Conservation (phyloP, 257 asterid genomes). For the Lycium ferocissimum region DNA sequence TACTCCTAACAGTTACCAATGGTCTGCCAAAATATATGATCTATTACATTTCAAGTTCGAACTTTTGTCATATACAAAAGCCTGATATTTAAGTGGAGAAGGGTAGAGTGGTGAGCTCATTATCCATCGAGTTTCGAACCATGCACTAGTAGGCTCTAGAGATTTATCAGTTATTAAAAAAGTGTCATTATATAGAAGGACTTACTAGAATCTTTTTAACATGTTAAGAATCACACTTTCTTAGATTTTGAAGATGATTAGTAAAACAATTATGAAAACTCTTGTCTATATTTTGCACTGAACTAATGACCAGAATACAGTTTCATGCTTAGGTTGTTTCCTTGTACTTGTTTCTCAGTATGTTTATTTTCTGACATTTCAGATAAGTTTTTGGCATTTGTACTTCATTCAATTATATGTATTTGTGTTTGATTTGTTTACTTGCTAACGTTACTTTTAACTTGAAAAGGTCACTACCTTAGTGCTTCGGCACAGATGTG, state of each 20-base stretch:
- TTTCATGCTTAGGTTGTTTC: slow-evolving; percentile 8
- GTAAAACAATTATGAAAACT: not conserved
- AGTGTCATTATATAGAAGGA: not conserved
- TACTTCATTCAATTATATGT: slow-evolving; percentile 1
- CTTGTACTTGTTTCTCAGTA: not conserved
- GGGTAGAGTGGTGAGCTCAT: too few relatives aligned
- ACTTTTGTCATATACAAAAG: too few relatives aligned
- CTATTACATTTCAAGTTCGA: too few relatives aligned
- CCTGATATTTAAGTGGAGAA: too few relatives aligned
- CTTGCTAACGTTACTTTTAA: not conserved
- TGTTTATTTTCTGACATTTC: not conserved
- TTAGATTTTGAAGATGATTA: not conserved
- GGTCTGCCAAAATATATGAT: not conserved
- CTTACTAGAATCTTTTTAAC: not conserved
- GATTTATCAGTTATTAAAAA: too few relatives aligned
- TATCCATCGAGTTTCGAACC: too few relatives aligned
- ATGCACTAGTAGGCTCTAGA: too few relatives aligned
- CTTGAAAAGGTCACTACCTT: slow-evolving; percentile 73
- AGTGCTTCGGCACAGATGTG: slow-evolving; percentile 91
- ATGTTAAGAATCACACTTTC: not conserved
- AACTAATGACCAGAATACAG: not conserved
- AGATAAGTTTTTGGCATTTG: not conserved
- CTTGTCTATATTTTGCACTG: not conserved
- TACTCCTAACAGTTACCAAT: not conserved
- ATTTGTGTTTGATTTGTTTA: not conserved